Conservation (phyloP, 2,329 filamentous ascomycete genomes). For the Cordyceps cicadae region DNA sequence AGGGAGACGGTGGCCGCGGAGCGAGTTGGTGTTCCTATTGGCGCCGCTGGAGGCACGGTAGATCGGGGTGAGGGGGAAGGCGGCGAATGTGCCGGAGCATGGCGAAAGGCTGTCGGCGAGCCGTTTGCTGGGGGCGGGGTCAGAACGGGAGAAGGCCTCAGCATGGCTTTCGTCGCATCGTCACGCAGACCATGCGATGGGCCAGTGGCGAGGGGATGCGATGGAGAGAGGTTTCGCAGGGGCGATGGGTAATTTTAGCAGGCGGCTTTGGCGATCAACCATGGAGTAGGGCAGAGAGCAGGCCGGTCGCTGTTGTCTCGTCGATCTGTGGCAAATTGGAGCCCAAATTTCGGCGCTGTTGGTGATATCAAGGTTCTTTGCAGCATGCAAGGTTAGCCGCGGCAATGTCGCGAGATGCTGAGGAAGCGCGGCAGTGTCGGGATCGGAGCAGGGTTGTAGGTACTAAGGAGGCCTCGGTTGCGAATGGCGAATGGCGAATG, state of each 20-base stretch:
- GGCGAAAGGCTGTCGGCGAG: constrained; percentile 11
- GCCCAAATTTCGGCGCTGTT: no score
- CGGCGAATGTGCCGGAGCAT: constrained; percentile 8
- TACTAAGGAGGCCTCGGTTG: background rate
- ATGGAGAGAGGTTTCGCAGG: background rate
- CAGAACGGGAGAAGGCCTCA: constrained; percentile 12
- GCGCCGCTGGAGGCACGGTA: background rate
- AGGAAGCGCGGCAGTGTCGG: background rate
- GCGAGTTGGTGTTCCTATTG: background rate
- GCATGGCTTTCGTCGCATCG: constrained; percentile 13
- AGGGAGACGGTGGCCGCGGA: background rate
- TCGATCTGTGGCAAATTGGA: background rate
- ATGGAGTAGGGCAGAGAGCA: background rate
- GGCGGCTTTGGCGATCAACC: background rate
- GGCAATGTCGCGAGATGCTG: background rate
- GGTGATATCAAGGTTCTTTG: no score
- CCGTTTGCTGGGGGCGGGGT: constrained; percentile 5
- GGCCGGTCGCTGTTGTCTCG: background rate
- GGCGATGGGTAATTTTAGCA: background rate
- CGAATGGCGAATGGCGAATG: background rate
- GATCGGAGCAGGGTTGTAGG: background rate
- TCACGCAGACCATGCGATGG: constrained; percentile 1
- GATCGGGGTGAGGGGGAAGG: constrained; percentile 6
- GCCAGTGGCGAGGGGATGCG: background rate
- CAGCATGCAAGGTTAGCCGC: background rate